Conservation (phyloP, 106 monocot genomes). For the Cymbidium sinense region DNA sequence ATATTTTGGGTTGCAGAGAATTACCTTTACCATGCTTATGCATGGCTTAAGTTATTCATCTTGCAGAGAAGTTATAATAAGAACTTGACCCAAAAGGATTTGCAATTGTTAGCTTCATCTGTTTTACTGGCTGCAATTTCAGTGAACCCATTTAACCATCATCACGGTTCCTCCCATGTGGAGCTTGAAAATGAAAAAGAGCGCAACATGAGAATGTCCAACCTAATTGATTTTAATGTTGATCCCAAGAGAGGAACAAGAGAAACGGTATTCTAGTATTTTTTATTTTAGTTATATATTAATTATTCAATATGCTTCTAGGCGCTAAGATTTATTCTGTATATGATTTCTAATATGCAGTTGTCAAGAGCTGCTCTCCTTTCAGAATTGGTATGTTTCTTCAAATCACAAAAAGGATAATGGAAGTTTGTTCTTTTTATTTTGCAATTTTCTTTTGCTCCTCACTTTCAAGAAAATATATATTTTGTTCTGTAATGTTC, state of each 20-base stretch:
- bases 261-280: conserved; percentile 56
- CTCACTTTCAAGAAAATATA: not conserved
- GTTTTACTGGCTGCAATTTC: conserved; percentile 87
- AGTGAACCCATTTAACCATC: conserved; percentile 66
- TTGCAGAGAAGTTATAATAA: conserved; percentile 95
- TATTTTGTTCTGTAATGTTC: not conserved
- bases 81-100: conserved; percentile 86
- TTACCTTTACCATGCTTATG: conserved; percentile 93
- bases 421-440: not conserved
- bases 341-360: conserved; percentile 35
- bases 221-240: conserved; percentile 65
- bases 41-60: conserved; percentile 84
- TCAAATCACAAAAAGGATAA: not conserved
- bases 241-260: conserved; percentile 69
- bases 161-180: conserved; percentile 74
- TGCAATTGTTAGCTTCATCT: conserved; percentile 87
- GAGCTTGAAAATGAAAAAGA: conserved; percentile 95
- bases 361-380: conserved; percentile 69
- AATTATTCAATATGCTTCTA: not conserved
- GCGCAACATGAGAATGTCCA: conserved; percentile 72
- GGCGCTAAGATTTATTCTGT: conserved; percentile 2
- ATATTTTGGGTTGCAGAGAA: conserved; percentile 87
- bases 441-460: not conserved
- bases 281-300: conserved; percentile 6
- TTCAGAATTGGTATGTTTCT: conserved; percentile 63